Evolutionary conservation across 352 stramenopile genomes (phyloP), one percentile per base, ranked within the genome.

Genomic region (Lagenidium giganteum): DNA sequence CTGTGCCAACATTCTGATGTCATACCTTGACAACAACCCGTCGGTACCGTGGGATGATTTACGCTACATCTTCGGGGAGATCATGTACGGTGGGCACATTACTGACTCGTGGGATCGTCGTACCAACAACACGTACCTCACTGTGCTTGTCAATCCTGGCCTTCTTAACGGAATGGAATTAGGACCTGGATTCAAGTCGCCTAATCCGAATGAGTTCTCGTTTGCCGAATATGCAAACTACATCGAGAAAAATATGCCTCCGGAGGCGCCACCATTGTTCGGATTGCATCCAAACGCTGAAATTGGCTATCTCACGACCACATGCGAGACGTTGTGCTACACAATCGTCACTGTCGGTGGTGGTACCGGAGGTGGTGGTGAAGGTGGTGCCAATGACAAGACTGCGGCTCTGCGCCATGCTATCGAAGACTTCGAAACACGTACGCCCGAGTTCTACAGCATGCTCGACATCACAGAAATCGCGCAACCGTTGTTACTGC

Each of bases 51-150:
- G 92, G 92, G 90, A 98, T 61, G 94, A 98, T 67, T 53, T 98
- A 5, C 83, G 94, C 12, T 98, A 98, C 56, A 86, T 98, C 32
- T 97, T 98, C 56, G 93, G 93, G 23, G 92, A 98, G 62, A 98
- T 98, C 66, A 98, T 98, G 93, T 98, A 98, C 65, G 93, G 93
- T 25, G 93, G 93, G 8, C 92, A 98, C 54, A 98, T 98, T 47
- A 98, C 93, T 9, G 92, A 98, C 48, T 85, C 92, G 8, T 98
- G 93, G 93, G 93, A 98, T 64, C 86, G 92, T 23, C 83, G 93
- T 37, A 97, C 90, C n/a, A 96, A 95, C 69, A 97, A 98, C 55
- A 96, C 89, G 32, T 98, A 98, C 54, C 56, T 98, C 38, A 63
- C 68, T 12, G 84, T 97, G 48, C 64, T 96, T 13, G 84, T 98